A percentile compares a stretch with the other conserved stretches of the same genome.
Conservation (phyloP, 305 asterid genomes). For the Stenogyne calaminthoides region DNA sequence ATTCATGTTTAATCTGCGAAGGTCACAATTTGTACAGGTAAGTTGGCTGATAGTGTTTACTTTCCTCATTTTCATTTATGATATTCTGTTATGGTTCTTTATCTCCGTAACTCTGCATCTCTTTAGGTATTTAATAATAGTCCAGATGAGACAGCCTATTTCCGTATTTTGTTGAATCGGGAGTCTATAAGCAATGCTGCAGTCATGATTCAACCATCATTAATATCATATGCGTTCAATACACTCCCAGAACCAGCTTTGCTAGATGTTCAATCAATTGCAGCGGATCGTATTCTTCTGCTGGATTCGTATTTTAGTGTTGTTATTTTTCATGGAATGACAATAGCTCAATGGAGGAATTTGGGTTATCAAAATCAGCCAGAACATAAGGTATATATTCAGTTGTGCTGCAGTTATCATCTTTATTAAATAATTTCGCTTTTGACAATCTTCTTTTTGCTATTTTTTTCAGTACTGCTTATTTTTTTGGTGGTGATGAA, state of each 20-base stretch:
- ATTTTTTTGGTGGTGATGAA: background rate
- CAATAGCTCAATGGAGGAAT: conserved; percentile 99
- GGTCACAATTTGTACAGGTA: conserved; percentile 98
- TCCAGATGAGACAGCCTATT: conserved; percentile 99
- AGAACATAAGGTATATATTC: conserved; percentile 70
- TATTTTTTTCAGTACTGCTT: conserved; percentile 5
- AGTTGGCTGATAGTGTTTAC: conserved; percentile 11
- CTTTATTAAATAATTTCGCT: background rate
- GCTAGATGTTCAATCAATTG: conserved; percentile 89
- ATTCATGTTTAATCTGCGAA: conserved; percentile 93
- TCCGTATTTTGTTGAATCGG: conserved; percentile 93
- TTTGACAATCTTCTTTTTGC: background rate
- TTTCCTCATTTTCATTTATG: conserved; percentile 23
- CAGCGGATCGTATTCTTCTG: conserved; percentile 92
- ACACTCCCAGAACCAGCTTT: conserved; percentile 92
- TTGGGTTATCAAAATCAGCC: conserved; percentile 96
- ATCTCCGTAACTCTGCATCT: conserved; percentile 15
- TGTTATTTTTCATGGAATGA: conserved; percentile 97
- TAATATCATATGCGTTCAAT: conserved; percentile 82
- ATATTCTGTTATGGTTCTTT: conserved; percentile 2
- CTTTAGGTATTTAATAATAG: conserved; percentile 92
- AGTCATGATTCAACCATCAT: conserved; percentile 98
- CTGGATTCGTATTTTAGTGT: conserved; percentile 94
- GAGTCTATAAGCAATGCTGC: conserved; percentile 92
- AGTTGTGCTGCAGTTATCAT: background rate